A percentile compares a stretch with the other conserved stretches of the same genome.
Evolutionary conservation across 176 grass and related monocot species (phyloP).

Genomic region (Triticum dicoccoides): DNA sequence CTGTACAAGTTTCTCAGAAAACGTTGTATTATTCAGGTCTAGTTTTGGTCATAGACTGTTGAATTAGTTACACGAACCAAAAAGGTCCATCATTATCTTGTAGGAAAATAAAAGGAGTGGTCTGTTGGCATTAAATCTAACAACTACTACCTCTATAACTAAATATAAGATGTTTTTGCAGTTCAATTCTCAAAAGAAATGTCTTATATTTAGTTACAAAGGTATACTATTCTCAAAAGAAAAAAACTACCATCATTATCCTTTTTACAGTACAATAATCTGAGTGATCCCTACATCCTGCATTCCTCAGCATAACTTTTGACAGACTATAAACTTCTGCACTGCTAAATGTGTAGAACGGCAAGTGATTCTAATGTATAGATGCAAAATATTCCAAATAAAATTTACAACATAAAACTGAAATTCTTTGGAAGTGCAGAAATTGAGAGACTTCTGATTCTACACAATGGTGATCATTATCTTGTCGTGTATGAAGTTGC

Average conservation of each 20-base stretch:
- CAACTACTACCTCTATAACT: background rate
- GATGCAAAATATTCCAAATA: background rate
- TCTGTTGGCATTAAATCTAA: background rate
- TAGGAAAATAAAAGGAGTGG: background rate
- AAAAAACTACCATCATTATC: background rate
- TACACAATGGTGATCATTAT: background rate
- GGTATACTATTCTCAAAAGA: too few relatives aligned
- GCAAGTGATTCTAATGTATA: slow-evolving; percentile 4
- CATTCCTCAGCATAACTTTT: background rate
- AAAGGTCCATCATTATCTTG: background rate
- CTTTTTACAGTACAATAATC: background rate
- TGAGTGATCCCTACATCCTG: background rate
- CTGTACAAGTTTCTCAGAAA: background rate
- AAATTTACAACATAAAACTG: background rate
- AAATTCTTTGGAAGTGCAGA: background rate
- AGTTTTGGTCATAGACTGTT: background rate
- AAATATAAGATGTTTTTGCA: too few relatives aligned
- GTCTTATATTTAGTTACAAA: too few relatives aligned
- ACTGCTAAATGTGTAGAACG: slow-evolving; percentile 2
- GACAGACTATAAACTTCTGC: background rate
- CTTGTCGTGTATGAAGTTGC: background rate
- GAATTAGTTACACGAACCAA: background rate
- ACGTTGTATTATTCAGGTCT: background rate
- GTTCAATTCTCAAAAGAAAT: too few relatives aligned
- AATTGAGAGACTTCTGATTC: background rate